Percentiles rank a stretch among this genome's conserved stretches.
Conservation (phyloP, 2,329 filamentous ascomycete species). For the Venturia asperata region DNA sequence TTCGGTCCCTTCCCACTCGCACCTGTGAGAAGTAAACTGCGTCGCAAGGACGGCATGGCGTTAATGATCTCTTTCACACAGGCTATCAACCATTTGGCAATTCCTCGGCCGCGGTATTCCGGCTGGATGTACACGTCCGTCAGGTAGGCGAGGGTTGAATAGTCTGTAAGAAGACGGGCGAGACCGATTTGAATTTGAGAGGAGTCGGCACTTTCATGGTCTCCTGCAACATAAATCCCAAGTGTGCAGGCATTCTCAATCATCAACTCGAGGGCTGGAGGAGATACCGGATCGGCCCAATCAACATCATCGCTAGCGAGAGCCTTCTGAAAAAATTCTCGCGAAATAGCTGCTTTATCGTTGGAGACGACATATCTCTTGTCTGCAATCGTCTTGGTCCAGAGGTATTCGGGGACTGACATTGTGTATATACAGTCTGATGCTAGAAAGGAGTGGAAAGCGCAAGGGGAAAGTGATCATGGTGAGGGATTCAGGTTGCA, state of each 20-base stretch:
- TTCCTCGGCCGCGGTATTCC: conserved; percentile 52
- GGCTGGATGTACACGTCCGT: conserved; percentile 61
- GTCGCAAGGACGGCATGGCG: conserved; percentile 52
- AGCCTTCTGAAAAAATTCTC: conserved; percentile 28
- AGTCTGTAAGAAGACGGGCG: conserved; percentile 61
- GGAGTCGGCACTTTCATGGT: background rate
- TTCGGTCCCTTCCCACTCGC: conserved; percentile 14
- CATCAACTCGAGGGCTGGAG: conserved; percentile 23
- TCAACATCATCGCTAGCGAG: conserved; percentile 28
- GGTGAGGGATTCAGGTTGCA: no score
- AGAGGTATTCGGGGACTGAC: conserved; percentile 8
- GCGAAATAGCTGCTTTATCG: conserved; percentile 24
- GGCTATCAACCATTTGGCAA: conserved; percentile 59
- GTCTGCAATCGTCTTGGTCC: conserved; percentile 9
- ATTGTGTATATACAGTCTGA: no score
- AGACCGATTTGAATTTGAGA: conserved; percentile 45
- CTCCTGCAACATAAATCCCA: conserved; percentile 25
- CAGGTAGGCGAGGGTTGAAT: conserved; percentile 60
- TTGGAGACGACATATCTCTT: conserved; percentile 27
- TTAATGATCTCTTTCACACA: conserved; percentile 52
- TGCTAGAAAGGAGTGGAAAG: no score
- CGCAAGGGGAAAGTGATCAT: no score
- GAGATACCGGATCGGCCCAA: conserved; percentile 27
- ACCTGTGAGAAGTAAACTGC: conserved; percentile 22
- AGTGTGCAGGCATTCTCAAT: conserved; percentile 30